Evolutionary conservation across 2,329 filamentous ascomycete species (phyloP), one percentile per base, ranked within the genome.

Genomic region (Apiospora phragmitis): DNA sequence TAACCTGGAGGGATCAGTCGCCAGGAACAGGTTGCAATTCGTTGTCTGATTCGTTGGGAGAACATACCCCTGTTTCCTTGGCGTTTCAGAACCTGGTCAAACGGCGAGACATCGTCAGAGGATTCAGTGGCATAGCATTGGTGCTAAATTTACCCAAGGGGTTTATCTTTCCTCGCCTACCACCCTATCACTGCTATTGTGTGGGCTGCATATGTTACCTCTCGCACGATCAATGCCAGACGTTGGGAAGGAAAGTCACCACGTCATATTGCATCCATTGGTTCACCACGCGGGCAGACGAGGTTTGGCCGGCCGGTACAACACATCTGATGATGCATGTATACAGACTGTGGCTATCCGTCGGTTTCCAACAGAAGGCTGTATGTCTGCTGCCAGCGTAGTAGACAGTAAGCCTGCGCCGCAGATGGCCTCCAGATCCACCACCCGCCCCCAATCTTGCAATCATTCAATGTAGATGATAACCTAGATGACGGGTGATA

Each of bases 71-170:
- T 62, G 55, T 4, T 9, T 21, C 55, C 55, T 62, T 62, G 55
- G 55, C 55, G 55, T 62, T 62, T 62, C 55, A 62, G 55, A 62
- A n/a, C 55, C 55, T 38, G 9, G 55, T 62, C 55, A 12, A 14
- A 62, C 21, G 21, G 55, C 32, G 29, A 62, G 55, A 14, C 55
- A 38, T 35, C 55, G 32, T 32, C 55, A 62, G 29, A 62, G 18
- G 32, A 62, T 62, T 62, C 29, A 62, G 29, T 38, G 55, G 32
- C 35, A 32, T 62, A 18, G 32, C 55, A 62, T 62, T 62, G 55
- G 38, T 38, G 55, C 55, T 62, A 62, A 62, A 62, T 62, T 62
- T 35, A n/a, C 29, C 18, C 51, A 38, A 32, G 55, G 32, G 4
- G 4, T 14, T n/a, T 1, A 12, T n/a, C 38, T 18, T 29, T 32